Evolutionary conservation across 805 yeast genomes (phyloP), one percentile per base, ranked within the genome.

Genomic region (Candida saitoana): DNA sequence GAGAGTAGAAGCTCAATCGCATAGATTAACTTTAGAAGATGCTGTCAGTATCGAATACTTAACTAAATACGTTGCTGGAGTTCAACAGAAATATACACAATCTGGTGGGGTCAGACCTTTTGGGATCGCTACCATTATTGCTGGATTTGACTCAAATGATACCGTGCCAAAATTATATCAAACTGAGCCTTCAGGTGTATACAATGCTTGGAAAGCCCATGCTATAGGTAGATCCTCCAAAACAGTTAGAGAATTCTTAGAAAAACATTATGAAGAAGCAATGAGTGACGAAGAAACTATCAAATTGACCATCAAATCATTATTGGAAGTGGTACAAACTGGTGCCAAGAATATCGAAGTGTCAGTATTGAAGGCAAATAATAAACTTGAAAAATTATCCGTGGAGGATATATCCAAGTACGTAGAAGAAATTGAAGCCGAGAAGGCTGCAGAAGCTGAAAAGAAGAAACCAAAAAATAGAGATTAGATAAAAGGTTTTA

Each of bases 91-190:
- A 63, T 93, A 91, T 67, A 93, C 99, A 4, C 99, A 93, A 66
- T 82, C 95, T 39, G 99, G 99, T 52, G 99, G 99, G 65, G 96
- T 93, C 18, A 80, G 99, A 65, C 99, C 99, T 16, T 93, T 93
- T 62, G 99, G 99, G 44, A 86, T 93, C 53, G 84, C 96, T 39
- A 93, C 97, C 20, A 72, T 93, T 55, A 86, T 93, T 61, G 96
- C 96, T 18, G 99, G 99, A 1, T 93, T 93, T 56, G 98, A 93
- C 68, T 82, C 83, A 41, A 82, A 84, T 56, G 96, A 88, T 65
- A 66, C 65, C 17, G 77, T 74, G 25, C 97, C 98, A 35, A 82
- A 79, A 60, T 76, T 93, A 50, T 93, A 83, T 67, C 95, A 87
- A 64, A 93, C 99, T 9, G 99, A 93, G 63, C 99, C 99, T 34